Evolutionary conservation across 768 basidiomycete genomes (phyloP).

Genomic region (Serpula lacrymans): DNA sequence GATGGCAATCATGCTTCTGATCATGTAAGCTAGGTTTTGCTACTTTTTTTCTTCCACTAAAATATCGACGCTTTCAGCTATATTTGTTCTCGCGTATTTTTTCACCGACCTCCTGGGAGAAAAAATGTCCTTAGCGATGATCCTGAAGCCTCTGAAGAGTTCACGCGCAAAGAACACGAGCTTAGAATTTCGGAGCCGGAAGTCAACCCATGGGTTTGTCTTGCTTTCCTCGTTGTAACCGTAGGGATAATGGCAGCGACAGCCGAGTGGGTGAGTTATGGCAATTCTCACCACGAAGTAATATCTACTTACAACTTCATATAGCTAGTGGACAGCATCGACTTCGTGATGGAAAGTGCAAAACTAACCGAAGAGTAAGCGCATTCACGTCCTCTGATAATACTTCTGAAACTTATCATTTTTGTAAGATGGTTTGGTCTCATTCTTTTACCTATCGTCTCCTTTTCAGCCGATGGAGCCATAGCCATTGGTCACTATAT

Average conservation of each 20-base stretch:
- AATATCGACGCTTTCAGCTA: slow-evolving; percentile 40
- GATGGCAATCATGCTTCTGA: slow-evolving; percentile 56
- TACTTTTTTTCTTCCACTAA: neutral
- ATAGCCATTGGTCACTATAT: slow-evolving; percentile 56
- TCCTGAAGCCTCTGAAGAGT: slow-evolving; percentile 40
- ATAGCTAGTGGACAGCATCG: slow-evolving; percentile 64
- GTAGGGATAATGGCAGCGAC: slow-evolving; percentile 66
- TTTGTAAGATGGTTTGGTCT: slow-evolving; percentile 65
- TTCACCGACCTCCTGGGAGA: slow-evolving; percentile 69
- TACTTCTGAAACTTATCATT: neutral
- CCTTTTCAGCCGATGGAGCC: slow-evolving; percentile 69
- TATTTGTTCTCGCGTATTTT: slow-evolving; percentile 61
- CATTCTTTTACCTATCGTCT: slow-evolving; percentile 66
- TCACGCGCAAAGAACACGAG: slow-evolving; percentile 27
- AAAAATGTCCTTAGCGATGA: slow-evolving; percentile 40
- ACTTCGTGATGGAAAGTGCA: slow-evolving; percentile 42
- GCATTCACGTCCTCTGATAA: neutral
- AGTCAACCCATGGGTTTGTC: slow-evolving; percentile 61
- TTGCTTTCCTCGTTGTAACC: slow-evolving; percentile 46
- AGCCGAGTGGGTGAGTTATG: slow-evolving; percentile 58
- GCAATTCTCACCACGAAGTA: neutral
- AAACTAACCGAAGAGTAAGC: slow-evolving; percentile 52
- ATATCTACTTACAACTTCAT: neutral
- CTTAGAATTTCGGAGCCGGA: slow-evolving; percentile 41
- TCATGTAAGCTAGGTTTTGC: slow-evolving; percentile 41